phyloP scores from a whole-genome alignment of 1,139 yeast species.

The Yamadazyma triangularis region DNA sequence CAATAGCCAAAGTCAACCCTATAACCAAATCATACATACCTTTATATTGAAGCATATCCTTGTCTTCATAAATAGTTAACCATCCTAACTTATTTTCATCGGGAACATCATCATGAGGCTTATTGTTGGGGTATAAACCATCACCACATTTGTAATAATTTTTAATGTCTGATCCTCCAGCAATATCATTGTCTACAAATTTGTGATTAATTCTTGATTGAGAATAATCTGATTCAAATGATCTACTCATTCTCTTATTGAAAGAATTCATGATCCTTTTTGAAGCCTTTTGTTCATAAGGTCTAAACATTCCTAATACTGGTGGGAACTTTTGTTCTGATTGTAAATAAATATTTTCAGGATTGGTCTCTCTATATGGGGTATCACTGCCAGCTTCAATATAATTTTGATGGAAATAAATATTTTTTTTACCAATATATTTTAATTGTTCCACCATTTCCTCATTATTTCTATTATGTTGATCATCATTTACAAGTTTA shows the following conservation, averaged over 20 bases:
- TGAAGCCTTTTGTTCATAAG: conserved; percentile 43
- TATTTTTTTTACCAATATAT: conserved; percentile 23
- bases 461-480: not conserved
- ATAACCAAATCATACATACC: conserved; percentile 55
- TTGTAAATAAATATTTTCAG: conserved; percentile 30
- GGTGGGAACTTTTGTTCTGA: conserved; percentile 26
- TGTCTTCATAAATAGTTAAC: conserved; percentile 56
- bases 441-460: conserved; percentile 15
- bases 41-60: conserved; percentile 17
- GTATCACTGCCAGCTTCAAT: conserved; percentile 10
- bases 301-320: conserved; percentile 49
- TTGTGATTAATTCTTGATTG: conserved; percentile 8
- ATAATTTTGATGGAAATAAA: conserved; percentile 30
- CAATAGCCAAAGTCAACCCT: conserved; percentile 52
- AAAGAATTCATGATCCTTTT: conserved; percentile 32
- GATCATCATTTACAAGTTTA: conserved; percentile 9
- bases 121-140: conserved; percentile 41
- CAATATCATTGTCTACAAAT: conserved; percentile 19
- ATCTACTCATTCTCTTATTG: conserved; percentile 12
- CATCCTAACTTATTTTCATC: conserved; percentile 59
- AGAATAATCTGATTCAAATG: conserved; percentile 4
- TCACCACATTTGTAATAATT: conserved; percentile 50
- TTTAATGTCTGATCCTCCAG: conserved; percentile 25
- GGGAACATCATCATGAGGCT: conserved; percentile 57
- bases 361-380: conserved; percentile 15